These are phyloP conservation scores for Macrolepiota albuminosa DNA, from an alignment of 768 basidiomycete genomes.

Conservation along the genomic window DNA sequence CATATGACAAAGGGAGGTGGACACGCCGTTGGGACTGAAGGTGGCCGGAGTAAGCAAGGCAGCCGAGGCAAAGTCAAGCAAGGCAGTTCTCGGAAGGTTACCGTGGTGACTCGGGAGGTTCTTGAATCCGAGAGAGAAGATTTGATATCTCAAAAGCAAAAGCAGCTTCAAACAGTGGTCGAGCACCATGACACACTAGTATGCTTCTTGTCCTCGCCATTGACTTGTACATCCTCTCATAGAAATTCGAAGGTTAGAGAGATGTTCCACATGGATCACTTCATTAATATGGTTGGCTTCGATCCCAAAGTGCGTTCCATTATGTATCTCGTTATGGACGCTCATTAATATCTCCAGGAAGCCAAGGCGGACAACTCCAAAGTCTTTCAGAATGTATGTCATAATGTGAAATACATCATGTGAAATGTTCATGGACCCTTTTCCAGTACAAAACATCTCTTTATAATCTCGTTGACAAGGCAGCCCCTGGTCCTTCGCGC, in stretches of 20 bases:
- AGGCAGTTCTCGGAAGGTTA: slow-evolving; percentile 4
- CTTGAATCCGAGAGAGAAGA: slow-evolving; percentile 34
- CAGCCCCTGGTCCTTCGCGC: slow-evolving; percentile 44
- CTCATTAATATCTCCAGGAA: slow-evolving; percentile 32
- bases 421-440: slow-evolving; percentile 8
- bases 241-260: slow-evolving; percentile 61
- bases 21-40: slow-evolving; percentile 4
- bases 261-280: slow-evolving; percentile 84
- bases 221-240: slow-evolving; percentile 3
- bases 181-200: slow-evolving; percentile 74
- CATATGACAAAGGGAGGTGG: slow-evolving; percentile 3
- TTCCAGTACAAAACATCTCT: slow-evolving; percentile 53
- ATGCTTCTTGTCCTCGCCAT: slow-evolving; percentile 26
- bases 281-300: slow-evolving; percentile 68
- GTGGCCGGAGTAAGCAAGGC: slow-evolving; percentile 14
- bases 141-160: slow-evolving; percentile 56
- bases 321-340: not conserved
- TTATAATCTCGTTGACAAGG: slow-evolving; percentile 56
- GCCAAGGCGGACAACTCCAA: slow-evolving; percentile 69
- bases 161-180: slow-evolving; percentile 51
- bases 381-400: slow-evolving; percentile 70
- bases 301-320: slow-evolving; percentile 60
- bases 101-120: slow-evolving; percentile 19
- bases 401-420: not conserved
- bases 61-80: slow-evolving; percentile 17